Conservation (phyloP, 192 early-diverging fungal genomes). For the Diversispora epigaea region DNA sequence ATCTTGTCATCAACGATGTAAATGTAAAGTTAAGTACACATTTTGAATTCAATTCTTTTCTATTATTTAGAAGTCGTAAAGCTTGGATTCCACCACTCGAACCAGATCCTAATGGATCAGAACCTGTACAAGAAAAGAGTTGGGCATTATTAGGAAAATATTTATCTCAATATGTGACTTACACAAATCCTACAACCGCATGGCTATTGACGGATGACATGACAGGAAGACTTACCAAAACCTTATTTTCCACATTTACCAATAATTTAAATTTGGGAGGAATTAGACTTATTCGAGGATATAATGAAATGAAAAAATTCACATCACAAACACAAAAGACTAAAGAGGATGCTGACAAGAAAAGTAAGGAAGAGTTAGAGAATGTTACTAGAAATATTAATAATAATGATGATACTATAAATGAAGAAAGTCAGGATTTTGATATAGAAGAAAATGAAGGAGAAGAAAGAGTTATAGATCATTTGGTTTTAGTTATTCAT, state of each 20-base stretch:
- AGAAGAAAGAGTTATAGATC: slow-evolving; percentile 70
- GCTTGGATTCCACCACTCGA: slow-evolving; percentile 48
- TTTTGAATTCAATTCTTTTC: background rate
- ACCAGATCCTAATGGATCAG: slow-evolving; percentile 30
- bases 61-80: slow-evolving; percentile 49
- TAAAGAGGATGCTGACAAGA: slow-evolving; percentile 35
- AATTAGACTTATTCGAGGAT: slow-evolving; percentile 69
- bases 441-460: slow-evolving; percentile 47
- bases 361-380: slow-evolving; percentile 41
- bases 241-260: slow-evolving; percentile 62
- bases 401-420: slow-evolving; percentile 42
- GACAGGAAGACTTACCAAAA: slow-evolving; percentile 59
- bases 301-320: slow-evolving; percentile 67
- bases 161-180: slow-evolving; percentile 73
- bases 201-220: slow-evolving; percentile 60
- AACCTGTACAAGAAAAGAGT: slow-evolving; percentile 51
- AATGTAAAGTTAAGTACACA: background rate
- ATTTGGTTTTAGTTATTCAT: slow-evolving; percentile 81
- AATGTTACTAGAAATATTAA: slow-evolving; percentile 39
- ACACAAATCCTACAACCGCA: slow-evolving; percentile 60
- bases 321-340: slow-evolving; percentile 47
- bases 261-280: slow-evolving; percentile 63
- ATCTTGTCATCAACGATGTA: background rate
- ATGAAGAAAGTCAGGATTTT: slow-evolving; percentile 50
- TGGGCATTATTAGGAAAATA: slow-evolving; percentile 80